phyloP scores from a whole-genome alignment of 2,329 filamentous ascomycete species.

The Escovopsis sp. region DNA sequence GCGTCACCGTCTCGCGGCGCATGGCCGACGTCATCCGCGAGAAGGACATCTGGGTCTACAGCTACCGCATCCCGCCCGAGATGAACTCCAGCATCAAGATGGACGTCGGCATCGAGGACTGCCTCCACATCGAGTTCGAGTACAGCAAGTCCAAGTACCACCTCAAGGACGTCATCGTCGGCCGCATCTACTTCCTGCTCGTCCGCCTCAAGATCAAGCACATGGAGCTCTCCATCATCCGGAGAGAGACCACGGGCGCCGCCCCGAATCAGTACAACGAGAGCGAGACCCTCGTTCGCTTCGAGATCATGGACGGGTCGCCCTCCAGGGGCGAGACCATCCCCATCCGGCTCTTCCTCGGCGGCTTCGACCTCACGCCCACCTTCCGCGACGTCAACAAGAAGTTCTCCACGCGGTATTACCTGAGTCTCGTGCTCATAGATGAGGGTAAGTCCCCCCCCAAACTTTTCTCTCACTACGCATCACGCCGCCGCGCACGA shows the following conservation, averaged over 20 bases:
- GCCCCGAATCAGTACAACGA: conserved; percentile 99
- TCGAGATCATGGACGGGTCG: conserved; percentile 99
- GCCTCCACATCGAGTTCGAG: conserved; percentile 97
- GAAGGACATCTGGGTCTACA: conserved; percentile 99
- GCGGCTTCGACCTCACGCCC: conserved; percentile 91
- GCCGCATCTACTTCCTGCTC: conserved; percentile 93
- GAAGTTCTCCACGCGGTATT: conserved; percentile 97
- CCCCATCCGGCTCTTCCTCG: conserved; percentile 89
- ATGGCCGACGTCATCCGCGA: conserved; percentile 98
- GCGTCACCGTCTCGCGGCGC: conserved; percentile 86
- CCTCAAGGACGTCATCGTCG: conserved; percentile 96
- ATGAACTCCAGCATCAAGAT: conserved; percentile 99
- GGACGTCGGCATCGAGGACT: conserved; percentile 99
- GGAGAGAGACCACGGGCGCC: conserved; percentile 88
- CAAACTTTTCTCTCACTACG: conserved; percentile 1
- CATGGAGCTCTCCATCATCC: conserved; percentile 97
- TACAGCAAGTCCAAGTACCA: conserved; percentile 99
- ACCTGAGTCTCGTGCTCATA: conserved; percentile 87
- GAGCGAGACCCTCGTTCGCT: conserved; percentile 92
- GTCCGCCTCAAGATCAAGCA: conserved; percentile 98
- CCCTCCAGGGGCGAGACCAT: conserved; percentile 90
- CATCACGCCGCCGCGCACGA: too few relatives aligned
- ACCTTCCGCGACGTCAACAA: conserved; percentile 99
- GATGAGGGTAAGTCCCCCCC: conserved; percentile 57
- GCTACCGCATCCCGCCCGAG: conserved; percentile 93